A percentile compares a stretch with the other conserved stretches of the same genome.
Conservation (phyloP, 2,329 filamentous ascomycete genomes). For the Fusarium sp. region DNA sequence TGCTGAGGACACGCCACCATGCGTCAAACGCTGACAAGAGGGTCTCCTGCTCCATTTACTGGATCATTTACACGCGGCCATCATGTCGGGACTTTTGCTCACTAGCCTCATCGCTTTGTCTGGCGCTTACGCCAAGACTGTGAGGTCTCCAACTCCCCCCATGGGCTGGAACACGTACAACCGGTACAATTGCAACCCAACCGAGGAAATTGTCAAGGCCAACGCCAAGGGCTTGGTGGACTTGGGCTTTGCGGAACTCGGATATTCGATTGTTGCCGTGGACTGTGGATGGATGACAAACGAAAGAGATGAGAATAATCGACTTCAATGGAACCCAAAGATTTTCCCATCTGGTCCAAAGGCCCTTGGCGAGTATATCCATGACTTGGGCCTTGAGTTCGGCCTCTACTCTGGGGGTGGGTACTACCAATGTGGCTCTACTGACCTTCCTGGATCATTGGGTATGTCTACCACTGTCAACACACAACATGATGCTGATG, state of each 20-base stretch:
- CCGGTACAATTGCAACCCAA: slow-evolving; percentile 44
- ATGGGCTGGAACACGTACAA: slow-evolving; percentile 73
- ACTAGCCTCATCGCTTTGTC: slow-evolving; percentile 13
- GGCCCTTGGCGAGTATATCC: slow-evolving; percentile 62
- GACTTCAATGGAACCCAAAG: slow-evolving; percentile 61
- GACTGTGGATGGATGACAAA: slow-evolving; percentile 69
- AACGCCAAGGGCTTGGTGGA: slow-evolving; percentile 67
- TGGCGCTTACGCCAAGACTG: slow-evolving; percentile 10
- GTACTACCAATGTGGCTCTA: slow-evolving; percentile 58
- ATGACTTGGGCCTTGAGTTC: slow-evolving; percentile 61
- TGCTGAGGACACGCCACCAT: neutral
- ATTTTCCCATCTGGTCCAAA: slow-evolving; percentile 64
- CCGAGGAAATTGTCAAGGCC: slow-evolving; percentile 42
- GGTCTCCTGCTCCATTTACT: neutral
- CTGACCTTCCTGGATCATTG: slow-evolving; percentile 57
- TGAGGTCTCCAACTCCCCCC: slow-evolving; percentile 51
- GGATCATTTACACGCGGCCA: neutral
- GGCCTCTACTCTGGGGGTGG: slow-evolving; percentile 66
- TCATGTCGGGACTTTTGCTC: slow-evolving; percentile 15
- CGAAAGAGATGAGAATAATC: slow-evolving; percentile 55
- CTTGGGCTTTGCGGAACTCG: slow-evolving; percentile 61
- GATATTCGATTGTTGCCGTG: slow-evolving; percentile 67
- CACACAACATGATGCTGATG: neutral
- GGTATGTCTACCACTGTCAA: slow-evolving; percentile 43
- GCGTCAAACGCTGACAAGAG: neutral